These are phyloP conservation scores for Penicillium coffeae DNA, from an alignment of 495 filamentous ascomycete species.

Conservation along the genomic window DNA sequence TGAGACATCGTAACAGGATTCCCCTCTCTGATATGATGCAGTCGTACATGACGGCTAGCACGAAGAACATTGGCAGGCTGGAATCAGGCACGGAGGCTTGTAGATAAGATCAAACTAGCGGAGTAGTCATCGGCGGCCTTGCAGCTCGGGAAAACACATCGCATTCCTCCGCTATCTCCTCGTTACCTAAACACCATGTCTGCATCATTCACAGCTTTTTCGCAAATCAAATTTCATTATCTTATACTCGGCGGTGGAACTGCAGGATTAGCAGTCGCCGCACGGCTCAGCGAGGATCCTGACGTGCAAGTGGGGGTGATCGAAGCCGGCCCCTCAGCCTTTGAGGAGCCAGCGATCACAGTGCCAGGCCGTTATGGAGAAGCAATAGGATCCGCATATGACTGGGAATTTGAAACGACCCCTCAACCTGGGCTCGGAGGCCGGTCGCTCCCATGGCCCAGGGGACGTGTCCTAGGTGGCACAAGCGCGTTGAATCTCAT, in stretches of 20 bases:
- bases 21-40: no score
- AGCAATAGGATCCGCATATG: constrained; percentile 43
- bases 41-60: no score
- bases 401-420: constrained; percentile 48
- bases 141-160: no score
- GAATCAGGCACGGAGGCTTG: no score
- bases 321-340: constrained; percentile 45
- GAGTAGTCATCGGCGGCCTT: no score
- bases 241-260: constrained; percentile 13
- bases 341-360: constrained; percentile 35
- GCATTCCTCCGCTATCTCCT: no score
- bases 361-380: constrained; percentile 36
- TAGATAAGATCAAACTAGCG: no score
- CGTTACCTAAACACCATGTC: no score
- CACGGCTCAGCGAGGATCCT: background rate
- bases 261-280: background rate
- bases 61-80: no score
- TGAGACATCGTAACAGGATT: no score
- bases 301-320: constrained; percentile 32
- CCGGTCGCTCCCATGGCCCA: constrained; percentile 22
- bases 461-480: constrained; percentile 53
- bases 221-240: no score
- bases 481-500: constrained; percentile 51
- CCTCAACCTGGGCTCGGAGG: constrained; percentile 37
- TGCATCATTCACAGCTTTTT: no score